Percentiles rank a stretch among this genome's conserved stretches.
These are phyloP conservation scores for Pisolithus albus DNA, from an alignment of 768 basidiomycete genomes.

Conservation along the genomic window DNA sequence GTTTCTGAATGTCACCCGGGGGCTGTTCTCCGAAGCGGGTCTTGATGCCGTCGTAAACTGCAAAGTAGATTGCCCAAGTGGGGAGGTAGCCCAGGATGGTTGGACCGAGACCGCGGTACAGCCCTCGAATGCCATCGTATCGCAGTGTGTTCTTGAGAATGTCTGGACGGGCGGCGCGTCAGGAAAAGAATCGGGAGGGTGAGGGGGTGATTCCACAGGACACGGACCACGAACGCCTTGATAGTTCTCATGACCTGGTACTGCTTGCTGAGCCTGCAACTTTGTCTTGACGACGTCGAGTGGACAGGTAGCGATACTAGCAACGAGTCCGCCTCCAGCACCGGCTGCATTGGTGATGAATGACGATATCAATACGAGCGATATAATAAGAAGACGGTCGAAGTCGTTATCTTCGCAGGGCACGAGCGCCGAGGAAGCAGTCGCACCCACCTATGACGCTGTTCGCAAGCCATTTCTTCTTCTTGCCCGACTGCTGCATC, in stretches of 20 bases:
- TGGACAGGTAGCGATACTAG: slow-evolving; percentile 91
- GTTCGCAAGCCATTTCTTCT: slow-evolving; percentile 58
- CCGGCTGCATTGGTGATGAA: slow-evolving; percentile 51
- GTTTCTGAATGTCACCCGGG: slow-evolving; percentile 29
- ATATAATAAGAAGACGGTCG: background rate
- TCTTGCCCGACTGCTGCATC: slow-evolving; percentile 50
- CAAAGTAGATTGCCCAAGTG: slow-evolving; percentile 99
- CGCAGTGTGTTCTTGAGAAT: slow-evolving; percentile 51
- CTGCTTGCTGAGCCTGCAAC: slow-evolving; percentile 83
- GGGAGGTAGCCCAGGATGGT: slow-evolving; percentile 96
- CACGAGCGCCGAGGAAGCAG: slow-evolving; percentile 3
- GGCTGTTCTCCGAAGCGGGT: slow-evolving; percentile 65
- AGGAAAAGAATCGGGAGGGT: slow-evolving; percentile 2
- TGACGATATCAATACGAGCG: background rate
- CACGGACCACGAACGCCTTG: slow-evolving; percentile 66
- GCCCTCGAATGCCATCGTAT: slow-evolving; percentile 74
- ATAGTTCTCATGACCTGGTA: slow-evolving; percentile 66
- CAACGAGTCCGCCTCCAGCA: slow-evolving; percentile 89
- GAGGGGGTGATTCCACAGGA: background rate
- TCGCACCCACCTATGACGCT: slow-evolving; percentile 69
- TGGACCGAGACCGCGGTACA: slow-evolving; percentile 96
- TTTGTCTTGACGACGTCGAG: slow-evolving; percentile 98
- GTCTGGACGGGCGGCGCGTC: slow-evolving; percentile 27
- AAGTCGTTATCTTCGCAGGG: slow-evolving; percentile 5
- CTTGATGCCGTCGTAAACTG: slow-evolving; percentile 96